phyloP scores from a whole-genome alignment of 306 rosid species.

The Rosa chinensis region DNA sequence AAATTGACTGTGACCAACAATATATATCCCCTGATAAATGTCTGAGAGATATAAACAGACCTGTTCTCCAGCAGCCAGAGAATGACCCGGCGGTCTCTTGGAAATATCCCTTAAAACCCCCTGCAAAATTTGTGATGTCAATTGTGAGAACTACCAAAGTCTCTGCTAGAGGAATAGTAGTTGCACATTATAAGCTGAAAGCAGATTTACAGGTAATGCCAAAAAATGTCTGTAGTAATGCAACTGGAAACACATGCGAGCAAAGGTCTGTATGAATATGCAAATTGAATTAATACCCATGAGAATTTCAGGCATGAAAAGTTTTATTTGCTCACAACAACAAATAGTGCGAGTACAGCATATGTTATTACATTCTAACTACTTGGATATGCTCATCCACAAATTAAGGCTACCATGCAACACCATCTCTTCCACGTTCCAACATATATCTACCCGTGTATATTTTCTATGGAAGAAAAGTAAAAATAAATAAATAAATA shows the following conservation, averaged over 20 bases:
- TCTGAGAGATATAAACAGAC: conserved; percentile 30
- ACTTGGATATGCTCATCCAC: background rate
- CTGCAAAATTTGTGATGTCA: conserved; percentile 42
- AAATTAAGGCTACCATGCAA: background rate
- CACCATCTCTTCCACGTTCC: background rate
- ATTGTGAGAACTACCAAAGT: background rate
- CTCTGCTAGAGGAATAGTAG: background rate
- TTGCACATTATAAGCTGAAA: background rate
- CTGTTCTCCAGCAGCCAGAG: conserved; percentile 47
- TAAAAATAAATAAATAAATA: no score
- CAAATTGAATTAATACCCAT: background rate
- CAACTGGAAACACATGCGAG: background rate
- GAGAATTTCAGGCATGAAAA: background rate
- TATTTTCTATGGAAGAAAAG: background rate
- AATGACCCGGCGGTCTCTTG: conserved; percentile 66
- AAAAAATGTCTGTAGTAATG: background rate
- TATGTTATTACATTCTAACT: background rate
- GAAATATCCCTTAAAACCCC: conserved; percentile 82
- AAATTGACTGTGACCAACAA: background rate
- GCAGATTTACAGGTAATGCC: background rate
- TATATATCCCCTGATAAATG: conserved; percentile 1
- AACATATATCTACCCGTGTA: background rate
- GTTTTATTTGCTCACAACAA: background rate
- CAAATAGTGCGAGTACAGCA: background rate
- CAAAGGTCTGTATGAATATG: background rate